A percentile compares a stretch with the other conserved stretches of the same genome.
These are phyloP conservation scores for Chamaecrista fasciculata DNA, from an alignment of 306 rosid species.

Conservation along the genomic window DNA sequence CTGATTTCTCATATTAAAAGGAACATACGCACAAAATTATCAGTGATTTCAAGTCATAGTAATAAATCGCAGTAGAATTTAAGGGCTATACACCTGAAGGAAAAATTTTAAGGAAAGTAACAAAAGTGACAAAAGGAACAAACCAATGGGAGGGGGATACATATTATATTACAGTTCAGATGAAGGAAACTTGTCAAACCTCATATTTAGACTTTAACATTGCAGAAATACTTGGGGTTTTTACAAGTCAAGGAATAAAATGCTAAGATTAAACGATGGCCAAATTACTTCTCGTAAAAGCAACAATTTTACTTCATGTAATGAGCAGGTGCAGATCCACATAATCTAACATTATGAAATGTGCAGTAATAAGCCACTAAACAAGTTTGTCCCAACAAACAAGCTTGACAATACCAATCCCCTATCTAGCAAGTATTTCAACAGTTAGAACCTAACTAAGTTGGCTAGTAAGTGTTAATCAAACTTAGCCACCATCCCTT, in stretches of 20 bases:
- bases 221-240: neutral
- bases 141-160: neutral
- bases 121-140: neutral
- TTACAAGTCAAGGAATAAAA: neutral
- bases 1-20: neutral
- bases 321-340: neutral
- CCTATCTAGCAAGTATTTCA: neutral
- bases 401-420: neutral
- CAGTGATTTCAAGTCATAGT: slow-evolving; percentile 18
- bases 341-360: neutral
- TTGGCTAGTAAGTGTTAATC: neutral
- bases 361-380: neutral
- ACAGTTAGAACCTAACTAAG: neutral
- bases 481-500: slow-evolving; percentile 1
- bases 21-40: neutral
- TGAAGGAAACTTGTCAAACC: slow-evolving; percentile 3
- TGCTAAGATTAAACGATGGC: neutral
- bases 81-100: neutral
- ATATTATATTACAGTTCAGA: neutral
- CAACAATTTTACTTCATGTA: neutral
- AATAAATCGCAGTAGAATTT: neutral
- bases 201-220: neutral
- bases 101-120: neutral
- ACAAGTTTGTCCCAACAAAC: slow-evolving; percentile 12
- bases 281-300: neutral